Percentiles rank a stretch among this genome's conserved stretches.
Conservation (phyloP, 108 stramenopile species). For the Cyclotella baltica region DNA sequence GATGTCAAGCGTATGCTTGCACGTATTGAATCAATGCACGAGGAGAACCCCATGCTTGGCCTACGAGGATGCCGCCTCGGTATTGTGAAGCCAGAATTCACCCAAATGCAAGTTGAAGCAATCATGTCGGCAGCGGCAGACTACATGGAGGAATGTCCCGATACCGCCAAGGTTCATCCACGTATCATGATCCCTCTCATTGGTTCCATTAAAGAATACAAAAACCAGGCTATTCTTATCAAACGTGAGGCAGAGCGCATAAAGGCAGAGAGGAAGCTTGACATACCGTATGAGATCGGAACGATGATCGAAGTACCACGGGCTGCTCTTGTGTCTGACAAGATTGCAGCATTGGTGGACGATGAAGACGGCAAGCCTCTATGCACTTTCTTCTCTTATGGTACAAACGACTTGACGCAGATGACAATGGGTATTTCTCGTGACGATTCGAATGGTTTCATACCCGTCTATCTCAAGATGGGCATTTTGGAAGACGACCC, state of each 20-base stretch:
- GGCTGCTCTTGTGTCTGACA: constrained; percentile 76
- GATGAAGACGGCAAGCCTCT: constrained; percentile 65
- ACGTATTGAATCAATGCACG: constrained; percentile 71
- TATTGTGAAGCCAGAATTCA: constrained; percentile 69
- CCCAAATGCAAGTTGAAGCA: constrained; percentile 82
- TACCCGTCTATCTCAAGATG: constrained; percentile 78
- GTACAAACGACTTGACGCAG: constrained; percentile 91
- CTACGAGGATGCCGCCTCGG: constrained; percentile 84
- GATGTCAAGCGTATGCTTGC: constrained; percentile 55
- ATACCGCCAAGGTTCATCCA: constrained; percentile 57
- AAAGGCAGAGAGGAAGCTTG: constrained; percentile 50
- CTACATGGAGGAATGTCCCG: constrained; percentile 50
- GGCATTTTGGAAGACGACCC: constrained; percentile 88
- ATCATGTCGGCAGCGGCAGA: constrained; percentile 77
- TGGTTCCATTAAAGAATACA: constrained; percentile 65
- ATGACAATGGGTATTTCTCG: constrained; percentile 90
- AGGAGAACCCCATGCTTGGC: constrained; percentile 89
- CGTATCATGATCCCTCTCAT: constrained; percentile 79
- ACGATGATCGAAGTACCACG: constrained; percentile 94
- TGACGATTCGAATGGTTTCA: constrained; percentile 85
- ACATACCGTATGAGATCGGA: constrained; percentile 79
- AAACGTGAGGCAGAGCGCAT: constrained; percentile 65
- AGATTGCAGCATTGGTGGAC: constrained; percentile 73
- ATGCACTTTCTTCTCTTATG: constrained; percentile 85
- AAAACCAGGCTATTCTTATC: constrained; percentile 66